phyloP scores from a whole-genome alignment of 805 yeast genomes.

The Diddensiella caesifluorescens region DNA sequence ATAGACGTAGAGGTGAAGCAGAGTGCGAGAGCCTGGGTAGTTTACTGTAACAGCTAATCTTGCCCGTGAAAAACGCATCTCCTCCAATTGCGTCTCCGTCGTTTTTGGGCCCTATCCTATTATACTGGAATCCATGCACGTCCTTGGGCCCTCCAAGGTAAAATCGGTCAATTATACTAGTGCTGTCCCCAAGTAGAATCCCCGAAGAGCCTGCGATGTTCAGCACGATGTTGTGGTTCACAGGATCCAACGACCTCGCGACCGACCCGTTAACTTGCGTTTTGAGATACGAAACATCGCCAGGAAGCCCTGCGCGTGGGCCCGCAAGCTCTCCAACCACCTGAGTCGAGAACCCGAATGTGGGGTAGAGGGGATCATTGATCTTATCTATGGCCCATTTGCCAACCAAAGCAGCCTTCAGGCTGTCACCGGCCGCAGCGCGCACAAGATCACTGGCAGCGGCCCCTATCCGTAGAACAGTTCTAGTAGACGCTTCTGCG shows the following conservation, averaged over 20 bases:
- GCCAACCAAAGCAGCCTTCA: conserved; percentile 49
- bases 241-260: conserved; percentile 19
- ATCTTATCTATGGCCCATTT: conserved; percentile 39
- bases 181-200: conserved; percentile 23
- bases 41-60: conserved; percentile 51
- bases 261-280: conserved; percentile 14
- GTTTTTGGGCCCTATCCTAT: conserved; percentile 60
- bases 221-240: conserved; percentile 20
- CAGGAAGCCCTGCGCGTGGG: conserved; percentile 25
- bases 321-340: conserved; percentile 34
- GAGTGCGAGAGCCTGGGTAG: conserved; percentile 45
- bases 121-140: conserved; percentile 58
- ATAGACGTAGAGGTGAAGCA: conserved; percentile 52
- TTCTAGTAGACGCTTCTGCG: conserved; percentile 52
- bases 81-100: conserved; percentile 61
- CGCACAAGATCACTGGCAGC: conserved; percentile 57
- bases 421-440: conserved; percentile 54
- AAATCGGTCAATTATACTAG: conserved; percentile 70
- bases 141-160: conserved; percentile 70
- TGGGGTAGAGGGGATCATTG: conserved; percentile 34
- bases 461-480: conserved; percentile 43
- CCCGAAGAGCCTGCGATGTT: conserved; percentile 13
- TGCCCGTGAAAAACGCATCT: conserved; percentile 49
- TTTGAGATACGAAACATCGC: conserved; percentile 30
- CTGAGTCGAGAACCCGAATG: conserved; percentile 38